Conservation (phyloP, 257 asterid genomes). For the Solanum lycopersicoides region DNA sequence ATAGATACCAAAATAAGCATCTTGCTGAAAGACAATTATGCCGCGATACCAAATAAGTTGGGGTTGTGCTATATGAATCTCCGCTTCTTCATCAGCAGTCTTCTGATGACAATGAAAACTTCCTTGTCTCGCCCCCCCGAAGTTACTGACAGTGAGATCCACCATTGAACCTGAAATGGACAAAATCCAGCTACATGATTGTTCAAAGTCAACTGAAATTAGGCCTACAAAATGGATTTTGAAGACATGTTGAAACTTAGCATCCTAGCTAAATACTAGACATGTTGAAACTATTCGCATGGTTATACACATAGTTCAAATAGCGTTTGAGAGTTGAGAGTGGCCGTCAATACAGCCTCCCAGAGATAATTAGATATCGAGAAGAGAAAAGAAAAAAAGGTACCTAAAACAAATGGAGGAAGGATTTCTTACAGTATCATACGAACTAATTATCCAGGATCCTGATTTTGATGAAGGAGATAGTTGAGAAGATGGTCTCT, state of each 20-base stretch:
- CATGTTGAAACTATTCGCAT: too few species aligned
- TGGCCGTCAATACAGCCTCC: too few species aligned
- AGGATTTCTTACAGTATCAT: neutral
- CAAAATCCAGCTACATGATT: neutral
- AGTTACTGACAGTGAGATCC: neutral
- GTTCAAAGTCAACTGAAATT: neutral
- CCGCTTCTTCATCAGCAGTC: neutral
- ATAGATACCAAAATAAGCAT: neutral
- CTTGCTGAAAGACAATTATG: neutral
- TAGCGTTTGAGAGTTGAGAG: too few species aligned
- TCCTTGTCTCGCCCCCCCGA: neutral
- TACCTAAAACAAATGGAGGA: neutral
- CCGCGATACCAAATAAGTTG: neutral
- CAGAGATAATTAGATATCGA: neutral
- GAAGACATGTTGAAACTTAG: neutral
- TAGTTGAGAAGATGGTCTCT: slow-evolving; percentile 43
- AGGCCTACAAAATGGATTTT: neutral
- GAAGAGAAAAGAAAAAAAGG: neutral
- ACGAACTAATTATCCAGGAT: neutral
- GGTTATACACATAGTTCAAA: too few species aligned
- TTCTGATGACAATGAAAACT: neutral
- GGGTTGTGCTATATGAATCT: neutral
- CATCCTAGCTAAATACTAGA: neutral
- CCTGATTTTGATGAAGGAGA: neutral
- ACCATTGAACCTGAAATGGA: neutral